A percentile compares a stretch with the other conserved stretches of the same genome.
These are phyloP conservation scores for Alternaria arbusti DNA, from an alignment of 2,329 filamentous ascomycete species.

Conservation along the genomic window DNA sequence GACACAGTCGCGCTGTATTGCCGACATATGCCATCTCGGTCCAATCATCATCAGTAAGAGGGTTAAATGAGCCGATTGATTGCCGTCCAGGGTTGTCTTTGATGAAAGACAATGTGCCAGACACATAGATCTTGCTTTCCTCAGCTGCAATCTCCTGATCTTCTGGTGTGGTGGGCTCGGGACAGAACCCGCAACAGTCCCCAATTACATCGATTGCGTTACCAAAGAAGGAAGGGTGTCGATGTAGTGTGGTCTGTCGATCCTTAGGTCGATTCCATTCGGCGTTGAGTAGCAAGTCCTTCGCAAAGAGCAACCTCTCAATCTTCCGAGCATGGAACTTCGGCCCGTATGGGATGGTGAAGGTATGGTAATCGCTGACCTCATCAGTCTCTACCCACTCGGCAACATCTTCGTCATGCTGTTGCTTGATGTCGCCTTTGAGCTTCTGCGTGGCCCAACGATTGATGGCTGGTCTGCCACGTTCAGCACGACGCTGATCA, in stretches of 20 bases:
- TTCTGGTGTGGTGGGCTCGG: constrained; percentile 70
- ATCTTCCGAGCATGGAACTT: constrained; percentile 68
- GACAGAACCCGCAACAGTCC: constrained; percentile 84
- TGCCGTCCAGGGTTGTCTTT: constrained; percentile 84
- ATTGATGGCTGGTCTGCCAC: constrained; percentile 68
- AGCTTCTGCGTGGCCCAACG: constrained; percentile 53
- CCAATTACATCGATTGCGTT: constrained; percentile 71
- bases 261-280: constrained; percentile 84
- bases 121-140: constrained; percentile 78
- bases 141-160: constrained; percentile 74
- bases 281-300: constrained; percentile 79
- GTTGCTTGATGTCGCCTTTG: constrained; percentile 76
- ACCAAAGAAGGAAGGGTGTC: constrained; percentile 86
- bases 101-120: constrained; percentile 74
- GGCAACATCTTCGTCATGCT: constrained; percentile 78
- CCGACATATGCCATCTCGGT: constrained; percentile 91
- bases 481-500: constrained; percentile 71
- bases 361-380: constrained; percentile 75
- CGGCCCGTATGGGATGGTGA: constrained; percentile 70
- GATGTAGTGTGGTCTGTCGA: constrained; percentile 77
- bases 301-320: constrained; percentile 81
- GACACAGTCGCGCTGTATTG: constrained; percentile 76
- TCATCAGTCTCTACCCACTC: constrained; percentile 83
- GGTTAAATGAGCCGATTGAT: constrained; percentile 75
- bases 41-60: constrained; percentile 82